Evolutionary conservation across 2,329 filamentous ascomycete species (phyloP), one percentile per base, ranked within the genome.

Genomic region (Tolypocladium amazonense): DNA sequence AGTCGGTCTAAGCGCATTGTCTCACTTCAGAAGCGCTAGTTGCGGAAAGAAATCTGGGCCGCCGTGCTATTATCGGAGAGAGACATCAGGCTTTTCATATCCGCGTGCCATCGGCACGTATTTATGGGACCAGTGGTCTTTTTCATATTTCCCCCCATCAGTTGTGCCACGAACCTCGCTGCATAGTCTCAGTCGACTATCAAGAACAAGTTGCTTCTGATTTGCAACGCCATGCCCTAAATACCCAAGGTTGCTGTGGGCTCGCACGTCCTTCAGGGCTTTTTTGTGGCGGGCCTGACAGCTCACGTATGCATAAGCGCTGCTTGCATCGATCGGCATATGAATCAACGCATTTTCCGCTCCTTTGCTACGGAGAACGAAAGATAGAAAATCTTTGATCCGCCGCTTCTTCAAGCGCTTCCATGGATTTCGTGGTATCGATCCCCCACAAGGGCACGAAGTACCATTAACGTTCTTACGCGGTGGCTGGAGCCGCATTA

Each of bases 21-120:
- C 64, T 66, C 62, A 64, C 59, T 23, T 60, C 54, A 53, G 61
- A 53, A 33, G 60, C 41, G 45, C 43, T 58, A 57, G 50, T 39
- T 53, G 58, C 56, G 38, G 56, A 47, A 55, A 35, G 37, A 56
- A 54, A 39, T 30, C 54, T 11, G 35, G 23, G 23, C 37, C 38
- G 23, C 8, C 8, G 30, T 53, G 43, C 38, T 45, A 45, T 52
- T 27, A 37, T 35, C 27, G 57, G 57, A 45, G 43, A 58, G 47
- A 60, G 52, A 56, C 38, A 53, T 52, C 56, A 20, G 59, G 50
- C 55, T 35, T 52, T 18, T 52, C 55, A 35, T 53, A 50, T 12
- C 58, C 56, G 57, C 60, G 55, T 63, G 60, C 53, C 52, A 4
- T n/a, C 30, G 37, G 18, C n/a, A 33, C n/a, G 50, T 20, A 12